phyloP scores from a whole-genome alignment of 2,329 filamentous ascomycete genomes.

The Verticillium nubilum region DNA sequence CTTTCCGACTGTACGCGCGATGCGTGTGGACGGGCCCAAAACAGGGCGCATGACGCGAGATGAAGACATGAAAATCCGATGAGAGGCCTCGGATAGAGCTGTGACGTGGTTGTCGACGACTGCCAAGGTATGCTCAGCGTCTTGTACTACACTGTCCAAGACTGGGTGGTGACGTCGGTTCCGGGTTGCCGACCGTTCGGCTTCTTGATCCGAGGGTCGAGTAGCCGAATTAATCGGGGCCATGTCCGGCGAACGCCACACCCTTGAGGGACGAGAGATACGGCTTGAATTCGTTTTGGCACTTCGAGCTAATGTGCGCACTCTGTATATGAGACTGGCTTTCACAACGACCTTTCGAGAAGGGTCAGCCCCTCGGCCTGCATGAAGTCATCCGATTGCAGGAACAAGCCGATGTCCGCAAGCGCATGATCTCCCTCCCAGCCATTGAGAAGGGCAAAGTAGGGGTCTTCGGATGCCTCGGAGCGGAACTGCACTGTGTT shows the following conservation, averaged over 20 bases:
- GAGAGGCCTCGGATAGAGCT: too few species aligned
- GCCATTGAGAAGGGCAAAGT: conserved; percentile 26
- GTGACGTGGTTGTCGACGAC: too few species aligned
- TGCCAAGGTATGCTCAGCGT: not conserved
- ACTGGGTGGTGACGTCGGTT: not conserved
- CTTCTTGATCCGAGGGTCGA: not conserved
- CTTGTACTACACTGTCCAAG: not conserved
- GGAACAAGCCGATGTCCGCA: conserved; percentile 25
- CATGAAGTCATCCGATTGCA: conserved; percentile 24
- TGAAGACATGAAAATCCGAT: too few species aligned
- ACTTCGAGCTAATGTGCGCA: too few species aligned
- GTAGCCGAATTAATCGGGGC: not conserved
- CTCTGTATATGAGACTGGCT: too few species aligned
- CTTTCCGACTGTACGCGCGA: not conserved
- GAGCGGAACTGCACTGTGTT: conserved; percentile 4
- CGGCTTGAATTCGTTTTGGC: too few species aligned
- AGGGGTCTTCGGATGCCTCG: conserved; percentile 26
- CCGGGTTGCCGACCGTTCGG: not conserved
- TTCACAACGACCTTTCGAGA: conserved; percentile 20
- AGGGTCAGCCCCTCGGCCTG: conserved; percentile 22
- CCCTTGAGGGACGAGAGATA: too few species aligned
- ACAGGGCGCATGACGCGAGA: not conserved
- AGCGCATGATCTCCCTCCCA: conserved; percentile 30
- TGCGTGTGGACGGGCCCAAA: not conserved
- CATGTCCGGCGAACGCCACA: not conserved